phyloP scores from a whole-genome alignment of 768 basidiomycete species.

The Lactarius hengduanensis region DNA sequence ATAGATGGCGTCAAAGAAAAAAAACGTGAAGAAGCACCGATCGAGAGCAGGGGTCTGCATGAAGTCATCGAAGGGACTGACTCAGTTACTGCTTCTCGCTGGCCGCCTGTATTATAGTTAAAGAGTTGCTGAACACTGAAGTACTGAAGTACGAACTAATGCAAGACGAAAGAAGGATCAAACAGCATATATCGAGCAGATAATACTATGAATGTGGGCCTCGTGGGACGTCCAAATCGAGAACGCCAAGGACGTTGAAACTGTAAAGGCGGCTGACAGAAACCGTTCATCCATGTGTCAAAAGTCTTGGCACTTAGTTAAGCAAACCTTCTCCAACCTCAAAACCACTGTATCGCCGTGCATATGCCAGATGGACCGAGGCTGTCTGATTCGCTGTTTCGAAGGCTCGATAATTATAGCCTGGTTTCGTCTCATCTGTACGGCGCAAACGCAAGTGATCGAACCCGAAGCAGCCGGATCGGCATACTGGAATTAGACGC shows the following conservation, averaged over 20 bases:
- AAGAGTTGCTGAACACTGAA: too few species aligned
- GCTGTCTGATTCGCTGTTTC: background rate
- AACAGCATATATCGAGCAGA: too few species aligned
- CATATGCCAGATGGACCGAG: background rate
- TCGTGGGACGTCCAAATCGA: too few species aligned
- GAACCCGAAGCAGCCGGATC: constrained; percentile 1
- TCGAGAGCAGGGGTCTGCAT: background rate
- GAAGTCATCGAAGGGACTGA: background rate
- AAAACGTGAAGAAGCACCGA: background rate
- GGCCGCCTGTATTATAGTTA: background rate
- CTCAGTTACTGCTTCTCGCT: background rate
- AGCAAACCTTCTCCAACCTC: background rate
- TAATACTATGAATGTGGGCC: too few species aligned
- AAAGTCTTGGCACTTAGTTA: background rate
- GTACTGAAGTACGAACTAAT: too few species aligned
- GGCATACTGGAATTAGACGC: background rate
- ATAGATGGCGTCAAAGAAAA: too few species aligned
- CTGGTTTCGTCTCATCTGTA: background rate
- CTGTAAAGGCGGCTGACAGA: background rate
- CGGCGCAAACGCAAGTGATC: background rate
- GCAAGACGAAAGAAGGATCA: too few species aligned
- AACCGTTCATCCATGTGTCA: background rate
- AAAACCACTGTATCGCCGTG: background rate
- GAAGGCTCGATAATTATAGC: background rate
- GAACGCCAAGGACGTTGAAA: too few species aligned